Percentiles rank a stretch among this genome's conserved stretches.
Evolutionary conservation across 345 rosid species (phyloP).

Genomic region (Eutrema japonicum): DNA sequence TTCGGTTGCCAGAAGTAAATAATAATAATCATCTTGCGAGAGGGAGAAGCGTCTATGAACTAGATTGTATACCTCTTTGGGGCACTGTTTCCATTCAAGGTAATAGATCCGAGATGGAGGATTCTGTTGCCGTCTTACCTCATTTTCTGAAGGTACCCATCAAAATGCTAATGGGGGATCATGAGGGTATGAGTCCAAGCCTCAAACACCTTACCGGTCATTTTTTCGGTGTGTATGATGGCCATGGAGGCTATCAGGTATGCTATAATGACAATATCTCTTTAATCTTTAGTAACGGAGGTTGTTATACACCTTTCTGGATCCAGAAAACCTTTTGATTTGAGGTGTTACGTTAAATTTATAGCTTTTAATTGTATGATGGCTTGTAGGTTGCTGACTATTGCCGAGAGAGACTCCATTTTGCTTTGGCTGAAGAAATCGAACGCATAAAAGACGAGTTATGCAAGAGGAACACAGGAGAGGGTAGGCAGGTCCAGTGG

Average conservation of each 20-base stretch:
- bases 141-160: conserved; percentile 68
- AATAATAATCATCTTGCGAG: conserved; percentile 46
- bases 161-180: conserved; percentile 71
- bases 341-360: not conserved
- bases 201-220: conserved; percentile 72
- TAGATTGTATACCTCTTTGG: conserved; percentile 90
- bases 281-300: not conserved
- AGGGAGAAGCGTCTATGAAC: conserved; percentile 80
- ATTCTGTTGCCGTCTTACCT: conserved; percentile 73
- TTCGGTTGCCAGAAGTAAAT: conserved; percentile 63
- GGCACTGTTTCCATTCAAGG: conserved; percentile 83
- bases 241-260: conserved; percentile 97
- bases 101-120: conserved; percentile 98
- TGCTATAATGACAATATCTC: conserved; percentile 3
- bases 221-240: conserved; percentile 95
- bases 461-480: conserved; percentile 52
- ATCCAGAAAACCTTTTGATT: conserved; percentile 5
- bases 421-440: conserved; percentile 73
- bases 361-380: conserved; percentile 3
- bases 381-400: conserved; percentile 80
- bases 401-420: conserved; percentile 73
- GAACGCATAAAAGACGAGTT: conserved; percentile 50
- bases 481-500: conserved; percentile 81
- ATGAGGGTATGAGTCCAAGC: conserved; percentile 60
- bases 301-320: conserved; percentile 8